Evolutionary conservation across 257 asterid genomes (phyloP), one percentile per base, ranked within the genome.

Genomic region (Solanum dulcamara): DNA sequence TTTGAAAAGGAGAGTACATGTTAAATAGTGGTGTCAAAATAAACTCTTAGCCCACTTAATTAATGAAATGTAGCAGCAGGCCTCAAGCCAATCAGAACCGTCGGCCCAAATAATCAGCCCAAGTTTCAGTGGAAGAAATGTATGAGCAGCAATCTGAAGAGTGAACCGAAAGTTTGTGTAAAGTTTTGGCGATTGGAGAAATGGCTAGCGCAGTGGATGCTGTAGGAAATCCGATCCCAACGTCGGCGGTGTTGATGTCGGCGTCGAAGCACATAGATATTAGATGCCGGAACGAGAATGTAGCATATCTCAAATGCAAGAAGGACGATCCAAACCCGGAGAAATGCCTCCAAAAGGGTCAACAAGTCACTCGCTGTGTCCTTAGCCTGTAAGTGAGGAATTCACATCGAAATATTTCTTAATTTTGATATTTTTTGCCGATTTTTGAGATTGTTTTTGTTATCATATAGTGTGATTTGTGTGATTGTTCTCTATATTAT

Each of bases 281-380:
- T 14, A 88, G 81, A 66, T 93, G 97, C 66, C 94, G 94, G 48
- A 75, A 85, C n/a, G 94, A 93, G 92, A 93, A 93, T 83, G 26
- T 93, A 11, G 97, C 94, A 3, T 93, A 89, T 80, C 88, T 93
- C 85, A 93, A 90, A 90, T 93, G 97, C 92, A 93, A 93, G 88
- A 93, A 92, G 89, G 92, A 90, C 81, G 95, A 93, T 79, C 95
- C 94, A 14, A 92, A 93, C 90, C 97, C 97, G 10, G 97, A 93
- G 89, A 92, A 93, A 87, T 93, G 97, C 87, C 94, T 93, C 12
- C 92, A 92, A 57, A 93, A 90, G 85, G 97, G 97, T 14, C 97
- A 92, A 79, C 97, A 91, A 91, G 97, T 93, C 22, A 93, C 97
- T 67, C 92, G 91, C 30, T 93, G 95, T 10, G 97, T 93, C 35